phyloP scores from a whole-genome alignment of 352 stramenopile genomes.

The Pythium aphanidermatum region DNA sequence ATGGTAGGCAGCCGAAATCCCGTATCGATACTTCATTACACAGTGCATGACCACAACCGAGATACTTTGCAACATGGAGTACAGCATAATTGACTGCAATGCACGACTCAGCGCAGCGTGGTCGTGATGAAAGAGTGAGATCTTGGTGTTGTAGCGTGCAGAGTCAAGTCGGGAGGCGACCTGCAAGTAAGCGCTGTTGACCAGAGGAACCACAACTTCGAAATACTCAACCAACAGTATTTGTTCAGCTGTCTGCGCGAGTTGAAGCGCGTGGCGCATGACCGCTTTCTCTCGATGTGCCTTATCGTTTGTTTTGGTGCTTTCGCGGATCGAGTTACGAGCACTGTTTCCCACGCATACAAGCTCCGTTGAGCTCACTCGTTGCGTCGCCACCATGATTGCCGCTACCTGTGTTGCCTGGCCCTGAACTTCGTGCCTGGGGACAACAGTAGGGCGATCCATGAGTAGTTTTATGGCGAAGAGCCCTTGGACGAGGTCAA shows the following conservation, averaged over 20 bases:
- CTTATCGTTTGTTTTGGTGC: no score
- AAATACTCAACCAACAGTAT: conserved; percentile 18
- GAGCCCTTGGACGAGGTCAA: conserved; percentile 3
- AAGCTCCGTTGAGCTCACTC: no score
- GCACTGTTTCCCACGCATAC: no score
- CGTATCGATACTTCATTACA: conserved; percentile 12
- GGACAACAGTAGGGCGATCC: conserved; percentile 2
- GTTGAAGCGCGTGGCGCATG: conserved; percentile 11
- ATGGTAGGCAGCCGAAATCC: conserved; percentile 5
- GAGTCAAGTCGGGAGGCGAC: conserved; percentile 1
- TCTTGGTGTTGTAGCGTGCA: conserved; percentile 5
- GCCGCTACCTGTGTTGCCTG: no score
- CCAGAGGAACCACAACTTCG: conserved; percentile 14
- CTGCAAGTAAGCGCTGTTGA: conserved; percentile 8
- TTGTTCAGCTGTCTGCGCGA: not conserved
- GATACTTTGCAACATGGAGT: conserved; percentile 7
- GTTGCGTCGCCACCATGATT: no score
- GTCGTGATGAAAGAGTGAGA: conserved; percentile 4
- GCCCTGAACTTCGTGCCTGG: no score
- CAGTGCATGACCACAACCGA: conserved; percentile 7
- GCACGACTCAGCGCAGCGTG: not conserved
- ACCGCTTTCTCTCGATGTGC: not conserved
- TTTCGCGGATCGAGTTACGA: no score
- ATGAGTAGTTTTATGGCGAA: conserved; percentile 3
- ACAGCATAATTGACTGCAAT: conserved; percentile 5